A percentile compares a stretch with the other conserved stretches of the same genome.
These are phyloP conservation scores for Kluyveromyces nonfermentans DNA, from an alignment of 805 yeast genomes.

Conservation along the genomic window DNA sequence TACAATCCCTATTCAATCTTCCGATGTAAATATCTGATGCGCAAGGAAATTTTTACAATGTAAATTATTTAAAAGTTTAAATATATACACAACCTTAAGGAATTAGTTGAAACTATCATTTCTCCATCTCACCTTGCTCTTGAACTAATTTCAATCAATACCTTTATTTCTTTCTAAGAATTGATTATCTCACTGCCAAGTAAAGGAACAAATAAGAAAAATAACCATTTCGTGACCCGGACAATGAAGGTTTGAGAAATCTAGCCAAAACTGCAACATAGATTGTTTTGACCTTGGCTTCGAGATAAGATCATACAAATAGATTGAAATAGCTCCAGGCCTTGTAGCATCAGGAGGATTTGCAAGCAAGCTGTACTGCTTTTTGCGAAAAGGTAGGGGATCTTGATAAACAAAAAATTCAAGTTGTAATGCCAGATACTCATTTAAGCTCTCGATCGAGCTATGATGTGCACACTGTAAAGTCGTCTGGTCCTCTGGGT, in stretches of 20 bases:
- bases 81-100: background rate
- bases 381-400: background rate
- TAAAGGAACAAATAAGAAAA: too few species aligned
- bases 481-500: background rate
- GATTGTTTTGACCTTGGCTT: background rate
- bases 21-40: background rate
- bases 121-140: too few species aligned
- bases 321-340: background rate
- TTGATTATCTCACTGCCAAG: too few species aligned
- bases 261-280: background rate
- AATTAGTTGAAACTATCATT: too few species aligned
- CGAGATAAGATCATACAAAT: background rate
- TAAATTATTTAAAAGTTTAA: too few species aligned
- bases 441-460: conserved; percentile 1
- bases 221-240: background rate
- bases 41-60: background rate
- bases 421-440: background rate
- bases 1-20: background rate
- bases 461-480: background rate
- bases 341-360: background rate
- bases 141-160: too few species aligned
- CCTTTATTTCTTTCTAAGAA: too few species aligned
- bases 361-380: background rate
- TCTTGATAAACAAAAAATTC: background rate
- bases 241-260: background rate